These are phyloP conservation scores for Aspergillus hancockii DNA, from an alignment of 495 filamentous ascomycete species.

Conservation along the genomic window DNA sequence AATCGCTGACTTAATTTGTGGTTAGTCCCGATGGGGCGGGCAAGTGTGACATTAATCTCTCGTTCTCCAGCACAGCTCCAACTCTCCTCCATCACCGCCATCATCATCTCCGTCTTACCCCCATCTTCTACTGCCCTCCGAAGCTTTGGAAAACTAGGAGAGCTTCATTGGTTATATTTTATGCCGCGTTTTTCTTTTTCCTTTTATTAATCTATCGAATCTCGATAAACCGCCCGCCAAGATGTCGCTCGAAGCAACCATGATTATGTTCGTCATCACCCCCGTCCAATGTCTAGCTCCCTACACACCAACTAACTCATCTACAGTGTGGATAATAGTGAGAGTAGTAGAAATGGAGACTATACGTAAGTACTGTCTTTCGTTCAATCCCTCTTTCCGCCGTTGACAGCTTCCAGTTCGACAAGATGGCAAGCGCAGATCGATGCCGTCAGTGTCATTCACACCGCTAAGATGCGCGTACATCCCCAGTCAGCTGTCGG, in stretches of 20 bases:
- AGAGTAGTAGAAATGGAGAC: slow-evolving; percentile 95
- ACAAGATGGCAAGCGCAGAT: slow-evolving; percentile 94
- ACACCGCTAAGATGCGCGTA: slow-evolving; percentile 87
- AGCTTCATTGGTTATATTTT: slow-evolving; percentile 13
- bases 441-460: slow-evolving; percentile 92
- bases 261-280: slow-evolving; percentile 62
- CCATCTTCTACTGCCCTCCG: slow-evolving; percentile 17
- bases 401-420: slow-evolving; percentile 53
- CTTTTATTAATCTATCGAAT: slow-evolving; percentile 6
- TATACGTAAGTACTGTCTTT: slow-evolving; percentile 55
- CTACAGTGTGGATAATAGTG: slow-evolving; percentile 90
- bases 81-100: slow-evolving; percentile 9
- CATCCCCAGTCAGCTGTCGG: slow-evolving; percentile 97
- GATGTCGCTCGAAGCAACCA: slow-evolving; percentile 73
- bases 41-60: slow-evolving; percentile 23
- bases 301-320: slow-evolving; percentile 25
- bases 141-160: slow-evolving; percentile 5
- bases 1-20: slow-evolving; percentile 32
- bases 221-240: slow-evolving; percentile 38
- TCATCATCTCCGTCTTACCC: slow-evolving; percentile 8
- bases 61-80: slow-evolving; percentile 8
- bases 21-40: slow-evolving; percentile 18
- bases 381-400: slow-evolving; percentile 6
- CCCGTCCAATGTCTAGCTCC: slow-evolving; percentile 17
- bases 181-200: background rate